Evolutionary conservation across 1,139 yeast species (phyloP), one percentile per base, ranked within the genome.

Genomic region (Pneumocystis jirovecii): DNA sequence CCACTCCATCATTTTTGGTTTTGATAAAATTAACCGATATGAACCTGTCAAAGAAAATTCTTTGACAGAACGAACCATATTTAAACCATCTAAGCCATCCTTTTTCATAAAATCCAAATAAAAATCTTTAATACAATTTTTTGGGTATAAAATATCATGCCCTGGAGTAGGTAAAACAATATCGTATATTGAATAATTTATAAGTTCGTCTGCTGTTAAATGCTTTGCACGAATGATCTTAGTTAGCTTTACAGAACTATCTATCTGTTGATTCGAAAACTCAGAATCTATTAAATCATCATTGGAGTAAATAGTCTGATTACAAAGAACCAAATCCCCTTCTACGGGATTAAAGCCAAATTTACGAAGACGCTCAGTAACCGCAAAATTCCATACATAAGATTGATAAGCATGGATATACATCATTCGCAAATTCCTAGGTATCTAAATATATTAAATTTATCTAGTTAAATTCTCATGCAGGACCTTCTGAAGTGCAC

Each of bases 391-490:
- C 99, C 98, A 95, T 60, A 95, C 82, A 72, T 86, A 93, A 68
- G 97, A 89, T 76, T 95, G 98, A 74, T 95, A 95, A 1, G 98
- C 96, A 76, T 95, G 99, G 1, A 87, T 96, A 73, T 95, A 95
- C 95, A 95, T 93, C 68, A 90, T 83, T 73, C 96, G 81, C 73
- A 95, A 79, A 73, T 91, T 91, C 75, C 96, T 83, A 60, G 98
- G 98, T 70, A 95, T 87, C 67, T 91, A 83, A 86, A 87, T 15
- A 21, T 25, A 15, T 39, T 60, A 60, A 25, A 19, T 39, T 25
- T 15, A 10, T 8, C 2, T 7, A 60, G 31, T 10, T 21, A 10
- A 12, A 60, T 31, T 60, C 7, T 50, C 17, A 21, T 50, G 12
- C 15, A 50, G 31, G 12, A 60, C 61, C 19, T 64, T 60, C 21